Base-by-base conservation (phyloP, 768 basidiomycete genomes). In the Lactarius hatsudake region DNA sequence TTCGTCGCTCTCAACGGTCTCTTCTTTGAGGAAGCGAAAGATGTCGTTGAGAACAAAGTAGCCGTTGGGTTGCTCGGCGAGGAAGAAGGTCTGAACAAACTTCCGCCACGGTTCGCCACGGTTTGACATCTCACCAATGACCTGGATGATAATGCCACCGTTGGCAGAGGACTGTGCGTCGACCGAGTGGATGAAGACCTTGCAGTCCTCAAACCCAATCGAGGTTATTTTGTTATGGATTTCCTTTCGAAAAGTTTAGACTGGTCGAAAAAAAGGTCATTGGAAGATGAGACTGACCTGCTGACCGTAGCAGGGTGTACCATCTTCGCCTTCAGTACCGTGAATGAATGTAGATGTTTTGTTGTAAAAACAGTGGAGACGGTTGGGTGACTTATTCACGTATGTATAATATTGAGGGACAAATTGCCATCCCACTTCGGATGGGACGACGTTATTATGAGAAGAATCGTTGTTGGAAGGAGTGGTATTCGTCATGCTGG, bases 31-130 rank as follows among this genome's bases (percentile, higher is more conserved):
- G 84, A 97, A 98, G 67, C 97, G 91, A 88, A 98, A 99, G 81
- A 98, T 98, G 81, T 99, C 97, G 79, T 99, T 99, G 79, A 99
- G 88, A 71, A 99, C 97, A 76, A 96, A 99, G 82, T 98, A 99
- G 53, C 97, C 97, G 72, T 96, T 97, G 17, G 94, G 94, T 79
- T 99, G 97, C 78, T 98, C 95, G 45, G 97, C 97, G 63, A 99
- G 89, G 91, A 99, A 98, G 81, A 99, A 98, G 8, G 96, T 98
- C 81, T 99, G 97, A 13, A 95, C 96, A 74, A 99, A 99, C 81
- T 98, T 99, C 75, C 90, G 88, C 97, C 97, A 99, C 5, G 92
- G 84, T 62, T 91, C 92, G 65, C 86, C 85, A 71, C 87, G 84
- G 80, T 98, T 98, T 61, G 93, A 94, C 92, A 98, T 96, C 82